phyloP scores from a whole-genome alignment of 2,329 filamentous ascomycete genomes.

The Calonectria leucothoes region DNA sequence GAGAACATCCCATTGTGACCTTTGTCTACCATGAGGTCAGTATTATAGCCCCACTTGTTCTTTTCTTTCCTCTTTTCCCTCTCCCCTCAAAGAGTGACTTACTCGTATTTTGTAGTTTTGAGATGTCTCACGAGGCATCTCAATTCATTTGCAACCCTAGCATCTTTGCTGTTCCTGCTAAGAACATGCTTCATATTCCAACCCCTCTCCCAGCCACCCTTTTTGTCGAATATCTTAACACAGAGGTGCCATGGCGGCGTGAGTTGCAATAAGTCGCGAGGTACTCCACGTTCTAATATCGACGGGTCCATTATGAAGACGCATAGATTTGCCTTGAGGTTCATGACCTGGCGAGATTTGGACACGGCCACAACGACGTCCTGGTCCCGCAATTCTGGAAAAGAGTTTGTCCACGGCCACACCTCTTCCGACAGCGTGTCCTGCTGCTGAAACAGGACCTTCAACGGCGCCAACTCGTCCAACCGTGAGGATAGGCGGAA shows the following conservation, averaged over 20 bases:
- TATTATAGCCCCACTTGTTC: background rate
- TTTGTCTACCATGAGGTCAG: background rate
- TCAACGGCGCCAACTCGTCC: background rate
- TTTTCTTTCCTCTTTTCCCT: background rate
- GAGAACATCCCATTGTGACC: background rate
- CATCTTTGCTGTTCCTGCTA: background rate
- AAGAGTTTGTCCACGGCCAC: background rate
- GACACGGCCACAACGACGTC: background rate
- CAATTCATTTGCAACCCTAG: background rate
- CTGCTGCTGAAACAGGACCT: background rate
- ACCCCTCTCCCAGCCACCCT: background rate
- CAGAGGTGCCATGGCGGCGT: background rate
- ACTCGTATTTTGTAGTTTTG: background rate
- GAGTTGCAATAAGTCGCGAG: background rate
- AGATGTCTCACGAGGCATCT: background rate
- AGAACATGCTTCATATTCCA: background rate
- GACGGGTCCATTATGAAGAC: conserved; percentile 6
- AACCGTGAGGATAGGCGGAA: background rate
- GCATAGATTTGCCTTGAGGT: background rate
- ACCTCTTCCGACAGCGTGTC: background rate
- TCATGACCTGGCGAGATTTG: background rate
- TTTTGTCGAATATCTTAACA: background rate
- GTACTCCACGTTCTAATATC: background rate
- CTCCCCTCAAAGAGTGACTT: background rate
- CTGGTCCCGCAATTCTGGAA: background rate